Evolutionary conservation across 805 yeast species (phyloP).

Genomic region (Sugiyamaella americana): DNA sequence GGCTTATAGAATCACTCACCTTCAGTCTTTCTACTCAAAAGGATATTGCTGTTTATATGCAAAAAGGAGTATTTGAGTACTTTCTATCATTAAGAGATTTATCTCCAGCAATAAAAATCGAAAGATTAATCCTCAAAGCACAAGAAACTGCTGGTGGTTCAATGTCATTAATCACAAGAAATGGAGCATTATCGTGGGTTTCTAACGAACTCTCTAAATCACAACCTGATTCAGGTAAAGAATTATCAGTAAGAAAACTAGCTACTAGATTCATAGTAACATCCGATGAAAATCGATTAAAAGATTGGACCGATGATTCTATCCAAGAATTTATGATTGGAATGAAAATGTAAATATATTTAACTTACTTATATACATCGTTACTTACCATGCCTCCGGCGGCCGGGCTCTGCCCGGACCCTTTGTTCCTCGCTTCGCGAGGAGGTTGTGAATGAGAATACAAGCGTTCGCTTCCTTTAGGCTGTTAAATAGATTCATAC

Average conservation of each 20-base stretch:
- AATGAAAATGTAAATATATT: not conserved
- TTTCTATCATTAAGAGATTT: slow-evolving; percentile 40
- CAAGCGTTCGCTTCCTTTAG: too few species aligned
- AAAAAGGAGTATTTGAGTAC: slow-evolving; percentile 63
- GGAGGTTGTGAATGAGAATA: too few species aligned
- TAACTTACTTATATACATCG: not conserved
- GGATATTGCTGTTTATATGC: slow-evolving; percentile 51
- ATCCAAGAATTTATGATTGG: not conserved
- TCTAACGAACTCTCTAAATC: not conserved
- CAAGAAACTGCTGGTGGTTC: slow-evolving; percentile 21
- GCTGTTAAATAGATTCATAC: too few species aligned
- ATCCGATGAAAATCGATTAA: not conserved
- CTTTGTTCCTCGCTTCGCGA: too few species aligned
- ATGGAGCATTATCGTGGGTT: slow-evolving; percentile 20
- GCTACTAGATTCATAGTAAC: slow-evolving; percentile 2
- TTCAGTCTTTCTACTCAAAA: slow-evolving; percentile 40
- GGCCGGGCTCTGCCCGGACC: too few species aligned
- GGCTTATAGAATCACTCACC: slow-evolving; percentile 54
- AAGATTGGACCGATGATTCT: slow-evolving; percentile 2
- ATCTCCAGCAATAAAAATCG: not conserved
- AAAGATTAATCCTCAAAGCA: slow-evolving; percentile 14
- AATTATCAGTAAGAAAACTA: slow-evolving; percentile 1
- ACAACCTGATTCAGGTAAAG: not conserved
- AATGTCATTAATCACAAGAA: slow-evolving; percentile 14
- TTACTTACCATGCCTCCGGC: slow-evolving; percentile 1